phyloP scores from a whole-genome alignment of 2,329 filamentous ascomycete species.

The Graphiopsis chlorocephala region DNA sequence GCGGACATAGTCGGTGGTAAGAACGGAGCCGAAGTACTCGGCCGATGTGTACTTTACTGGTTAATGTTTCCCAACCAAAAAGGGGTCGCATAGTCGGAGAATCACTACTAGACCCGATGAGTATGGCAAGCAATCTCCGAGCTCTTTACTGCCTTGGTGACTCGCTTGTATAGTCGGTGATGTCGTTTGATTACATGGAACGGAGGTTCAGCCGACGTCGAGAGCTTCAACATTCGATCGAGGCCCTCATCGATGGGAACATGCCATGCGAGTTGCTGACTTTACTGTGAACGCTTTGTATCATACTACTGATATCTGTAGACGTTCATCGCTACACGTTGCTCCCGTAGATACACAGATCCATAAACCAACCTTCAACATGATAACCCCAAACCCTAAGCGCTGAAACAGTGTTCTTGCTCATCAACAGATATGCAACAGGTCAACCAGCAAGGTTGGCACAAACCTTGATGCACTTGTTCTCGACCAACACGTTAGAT shows the following conservation, averaged over 20 bases:
- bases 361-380: background rate
- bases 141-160: background rate
- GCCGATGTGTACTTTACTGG: background rate
- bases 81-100: background rate
- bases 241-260: background rate
- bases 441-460: background rate
- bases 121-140: background rate
- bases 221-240: background rate
- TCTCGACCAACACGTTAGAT: background rate
- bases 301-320: background rate
- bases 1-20: conserved; percentile 1
- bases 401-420: background rate
- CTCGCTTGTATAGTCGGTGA: background rate
- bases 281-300: background rate
- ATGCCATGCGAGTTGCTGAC: background rate
- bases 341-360: background rate
- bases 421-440: background rate
- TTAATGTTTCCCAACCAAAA: background rate
- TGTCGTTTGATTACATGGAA: background rate
- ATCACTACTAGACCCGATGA: background rate
- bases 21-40: background rate
- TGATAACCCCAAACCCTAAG: background rate
- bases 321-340: background rate
- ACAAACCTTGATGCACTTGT: background rate
- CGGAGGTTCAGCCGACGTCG: background rate